phyloP scores from a whole-genome alignment of 257 asterid species.

The Solanum appendiculatum region DNA sequence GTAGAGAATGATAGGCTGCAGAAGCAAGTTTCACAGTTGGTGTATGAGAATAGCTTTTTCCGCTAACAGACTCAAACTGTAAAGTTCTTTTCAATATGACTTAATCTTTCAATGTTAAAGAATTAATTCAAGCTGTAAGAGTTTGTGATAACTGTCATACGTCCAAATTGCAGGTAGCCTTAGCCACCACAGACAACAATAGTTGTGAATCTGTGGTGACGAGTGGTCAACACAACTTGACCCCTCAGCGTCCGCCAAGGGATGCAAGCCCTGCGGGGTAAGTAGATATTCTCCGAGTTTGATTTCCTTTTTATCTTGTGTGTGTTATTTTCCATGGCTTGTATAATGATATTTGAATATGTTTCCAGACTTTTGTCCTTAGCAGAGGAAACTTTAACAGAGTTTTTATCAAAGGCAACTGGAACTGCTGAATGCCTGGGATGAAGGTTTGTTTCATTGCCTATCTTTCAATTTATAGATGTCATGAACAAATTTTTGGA shows the following conservation, averaged over 20 bases:
- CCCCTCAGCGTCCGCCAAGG: constrained; percentile 92
- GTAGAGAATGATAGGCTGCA: constrained; percentile 97
- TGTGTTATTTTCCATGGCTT: not conserved
- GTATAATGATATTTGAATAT: constrained; percentile 9
- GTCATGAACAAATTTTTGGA: not conserved
- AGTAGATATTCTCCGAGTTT: constrained; percentile 11
- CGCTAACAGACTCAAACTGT: constrained; percentile 82
- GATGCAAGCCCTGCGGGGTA: constrained; percentile 99
- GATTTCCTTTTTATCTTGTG: not conserved
- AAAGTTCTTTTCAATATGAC: not conserved
- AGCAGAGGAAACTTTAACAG: constrained; percentile 99
- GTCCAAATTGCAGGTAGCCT: constrained; percentile 37
- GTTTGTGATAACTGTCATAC: not conserved
- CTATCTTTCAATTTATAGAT: not conserved
- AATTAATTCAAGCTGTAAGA: not conserved
- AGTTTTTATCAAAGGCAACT: constrained; percentile 98
- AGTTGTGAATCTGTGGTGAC: constrained; percentile 98
- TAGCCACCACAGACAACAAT: constrained; percentile 70
- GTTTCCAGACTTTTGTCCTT: constrained; percentile 79
- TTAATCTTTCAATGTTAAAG: not conserved
- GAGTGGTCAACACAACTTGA: constrained; percentile 81
- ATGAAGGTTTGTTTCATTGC: constrained; percentile 56
- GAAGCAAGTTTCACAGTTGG: constrained; percentile 93
- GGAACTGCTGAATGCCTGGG: constrained; percentile 99
- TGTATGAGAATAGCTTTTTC: constrained; percentile 76